These are phyloP conservation scores for Cytospora leucostoma DNA, from an alignment of 2,329 filamentous ascomycete species.

Conservation along the genomic window DNA sequence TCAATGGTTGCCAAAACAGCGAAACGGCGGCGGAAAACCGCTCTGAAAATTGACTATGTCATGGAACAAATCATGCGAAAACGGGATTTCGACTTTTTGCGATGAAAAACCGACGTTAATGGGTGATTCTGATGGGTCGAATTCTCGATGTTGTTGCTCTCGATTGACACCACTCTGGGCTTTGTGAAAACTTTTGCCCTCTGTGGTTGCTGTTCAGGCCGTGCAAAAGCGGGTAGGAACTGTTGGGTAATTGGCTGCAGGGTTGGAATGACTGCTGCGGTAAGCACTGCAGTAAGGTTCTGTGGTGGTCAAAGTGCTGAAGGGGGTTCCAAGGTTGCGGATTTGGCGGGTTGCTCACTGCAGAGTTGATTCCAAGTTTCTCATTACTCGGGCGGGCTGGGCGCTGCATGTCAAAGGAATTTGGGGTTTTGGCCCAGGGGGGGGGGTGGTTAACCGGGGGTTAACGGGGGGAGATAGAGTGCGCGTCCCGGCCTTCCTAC, in stretches of 20 bases:
- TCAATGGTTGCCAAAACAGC: slow-evolving; percentile 35
- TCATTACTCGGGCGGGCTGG: background rate
- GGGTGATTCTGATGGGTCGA: slow-evolving; percentile 56
- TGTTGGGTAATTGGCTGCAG: slow-evolving; percentile 5
- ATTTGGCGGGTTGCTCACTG: background rate
- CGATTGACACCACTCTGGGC: slow-evolving; percentile 46
- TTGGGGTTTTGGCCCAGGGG: too few relatives aligned
- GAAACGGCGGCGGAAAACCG: slow-evolving; percentile 56
- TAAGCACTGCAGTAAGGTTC: background rate
- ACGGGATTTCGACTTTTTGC: slow-evolving; percentile 51
- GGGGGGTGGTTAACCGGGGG: background rate
- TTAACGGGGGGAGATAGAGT: too few relatives aligned
- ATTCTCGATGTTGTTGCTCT: slow-evolving; percentile 54
- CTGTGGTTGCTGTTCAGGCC: slow-evolving; percentile 32
- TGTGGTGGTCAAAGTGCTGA: slow-evolving; percentile 1
- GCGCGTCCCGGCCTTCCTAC: background rate
- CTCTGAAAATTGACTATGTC: slow-evolving; percentile 63
- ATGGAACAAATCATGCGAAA: slow-evolving; percentile 61
- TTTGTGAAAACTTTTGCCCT: slow-evolving; percentile 51
- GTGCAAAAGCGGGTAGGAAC: slow-evolving; percentile 26
- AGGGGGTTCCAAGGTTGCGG: background rate
- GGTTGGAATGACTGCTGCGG: background rate
- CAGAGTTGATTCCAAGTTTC: background rate
- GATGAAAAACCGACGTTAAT: slow-evolving; percentile 55
- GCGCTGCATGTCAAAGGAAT: background rate